phyloP scores from a whole-genome alignment of 208 protist species.

The Acanthamoeba sp. region DNA sequence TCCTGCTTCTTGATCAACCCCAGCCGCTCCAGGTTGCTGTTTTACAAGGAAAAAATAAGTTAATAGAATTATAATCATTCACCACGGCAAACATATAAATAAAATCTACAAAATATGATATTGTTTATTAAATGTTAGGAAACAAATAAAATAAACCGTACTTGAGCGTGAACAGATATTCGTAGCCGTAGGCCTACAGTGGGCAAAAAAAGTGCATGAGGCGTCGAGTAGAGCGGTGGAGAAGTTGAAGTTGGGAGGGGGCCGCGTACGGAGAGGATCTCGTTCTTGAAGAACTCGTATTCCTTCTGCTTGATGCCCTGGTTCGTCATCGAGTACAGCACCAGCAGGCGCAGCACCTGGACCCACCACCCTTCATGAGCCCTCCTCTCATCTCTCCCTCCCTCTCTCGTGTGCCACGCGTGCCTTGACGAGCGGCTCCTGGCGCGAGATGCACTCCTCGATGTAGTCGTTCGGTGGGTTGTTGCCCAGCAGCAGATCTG shows the following conservation, averaged over 20 bases:
- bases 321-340: conserved; percentile 76
- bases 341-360: conserved; percentile 81
- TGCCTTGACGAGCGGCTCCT: conserved; percentile 83
- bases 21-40: conserved; percentile 82
- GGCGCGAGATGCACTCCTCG: conserved; percentile 83
- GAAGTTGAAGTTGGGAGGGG: background rate
- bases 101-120: too few relatives aligned
- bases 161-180: conserved; percentile 82
- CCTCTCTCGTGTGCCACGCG: too few relatives aligned
- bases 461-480: conserved; percentile 80
- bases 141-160: conserved; percentile 35
- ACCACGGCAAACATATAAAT: background rate
- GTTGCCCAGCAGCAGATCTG: conserved; percentile 75
- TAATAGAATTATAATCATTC: background rate
- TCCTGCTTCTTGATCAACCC: conserved; percentile 80
- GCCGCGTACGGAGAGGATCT: conserved; percentile 81
- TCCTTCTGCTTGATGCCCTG: conserved; percentile 84
- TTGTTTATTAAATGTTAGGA: too few relatives aligned
- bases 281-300: conserved; percentile 77
- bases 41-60: background rate
- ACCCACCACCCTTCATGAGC: too few relatives aligned
- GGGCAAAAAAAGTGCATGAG: background rate
- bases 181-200: conserved; percentile 82
- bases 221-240: background rate
- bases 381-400: too few relatives aligned